A percentile compares a stretch with the other conserved stretches of the same genome.
These are phyloP conservation scores for Sugiyamaella novakii DNA, from an alignment of 1,139 yeast species.

Conservation along the genomic window DNA sequence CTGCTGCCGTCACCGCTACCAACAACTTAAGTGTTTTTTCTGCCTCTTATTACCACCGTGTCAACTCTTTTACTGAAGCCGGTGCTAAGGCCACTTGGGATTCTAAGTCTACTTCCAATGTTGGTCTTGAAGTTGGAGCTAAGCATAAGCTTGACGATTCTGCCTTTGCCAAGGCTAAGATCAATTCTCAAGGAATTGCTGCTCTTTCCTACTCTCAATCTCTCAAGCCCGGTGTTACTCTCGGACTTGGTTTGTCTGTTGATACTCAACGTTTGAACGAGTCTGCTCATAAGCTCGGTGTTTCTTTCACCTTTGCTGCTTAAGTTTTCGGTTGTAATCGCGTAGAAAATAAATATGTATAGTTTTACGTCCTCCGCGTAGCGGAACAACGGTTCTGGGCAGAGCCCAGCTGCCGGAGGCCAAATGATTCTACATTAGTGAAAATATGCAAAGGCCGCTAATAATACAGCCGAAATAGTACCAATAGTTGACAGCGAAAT, in stretches of 20 bases:
- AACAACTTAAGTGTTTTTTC: slow-evolving; percentile 88
- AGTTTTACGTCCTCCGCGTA: no score
- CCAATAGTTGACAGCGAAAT: slow-evolving; percentile 8
- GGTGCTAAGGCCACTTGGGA: slow-evolving; percentile 99
- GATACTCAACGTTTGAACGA: slow-evolving; percentile 95
- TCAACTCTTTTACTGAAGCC: slow-evolving; percentile 87
- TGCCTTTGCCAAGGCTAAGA: slow-evolving; percentile 93
- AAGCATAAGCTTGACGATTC: slow-evolving; percentile 87
- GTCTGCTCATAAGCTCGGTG: slow-evolving; percentile 98
- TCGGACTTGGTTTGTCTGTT: slow-evolving; percentile 97
- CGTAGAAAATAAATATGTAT: slow-evolving; percentile 11
- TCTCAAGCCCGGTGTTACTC: slow-evolving; percentile 94
- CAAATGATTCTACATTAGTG: not conserved
- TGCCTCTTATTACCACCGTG: slow-evolving; percentile 97
- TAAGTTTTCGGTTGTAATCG: slow-evolving; percentile 39
- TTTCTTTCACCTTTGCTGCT: slow-evolving; percentile 89
- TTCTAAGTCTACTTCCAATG: slow-evolving; percentile 70
- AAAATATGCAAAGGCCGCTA: slow-evolving; percentile 8
- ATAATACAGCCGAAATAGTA: slow-evolving; percentile 4
- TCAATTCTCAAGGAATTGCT: slow-evolving; percentile 95
- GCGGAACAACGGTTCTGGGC: no score
- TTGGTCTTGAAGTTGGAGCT: slow-evolving; percentile 90
- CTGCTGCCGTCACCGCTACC: slow-evolving; percentile 86
- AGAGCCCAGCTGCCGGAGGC: slow-evolving; percentile 12
- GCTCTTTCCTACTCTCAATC: slow-evolving; percentile 93